phyloP scores from a whole-genome alignment of 805 yeast species.

The Jamesozyma piceae region DNA sequence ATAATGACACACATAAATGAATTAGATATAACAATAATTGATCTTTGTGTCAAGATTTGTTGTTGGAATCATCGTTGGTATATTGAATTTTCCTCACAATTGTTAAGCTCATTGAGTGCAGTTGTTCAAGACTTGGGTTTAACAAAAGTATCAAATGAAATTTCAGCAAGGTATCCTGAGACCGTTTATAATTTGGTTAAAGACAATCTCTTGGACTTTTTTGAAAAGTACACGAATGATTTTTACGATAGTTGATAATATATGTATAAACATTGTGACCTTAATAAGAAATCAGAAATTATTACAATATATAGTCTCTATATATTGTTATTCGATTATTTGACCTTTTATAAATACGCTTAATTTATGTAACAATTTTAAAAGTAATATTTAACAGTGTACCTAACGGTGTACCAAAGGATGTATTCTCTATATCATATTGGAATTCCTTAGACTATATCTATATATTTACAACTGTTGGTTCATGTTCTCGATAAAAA shows the following conservation, averaged over 20 bases:
- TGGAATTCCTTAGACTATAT: too few relatives aligned
- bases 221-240: slow-evolving; percentile 20
- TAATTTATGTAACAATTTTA: neutral
- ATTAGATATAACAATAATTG: slow-evolving; percentile 51
- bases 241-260: slow-evolving; percentile 20
- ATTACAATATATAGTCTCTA: neutral
- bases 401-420: neutral
- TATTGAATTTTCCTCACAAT: slow-evolving; percentile 70
- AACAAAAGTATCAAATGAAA: slow-evolving; percentile 63
- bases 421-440: too few relatives aligned
- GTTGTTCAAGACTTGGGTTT: slow-evolving; percentile 70
- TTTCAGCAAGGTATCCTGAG: slow-evolving; percentile 56
- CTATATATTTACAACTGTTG: too few relatives aligned
- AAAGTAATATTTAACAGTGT: neutral
- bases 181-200: slow-evolving; percentile 21
- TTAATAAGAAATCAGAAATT: neutral
- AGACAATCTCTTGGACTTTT: slow-evolving; percentile 24
- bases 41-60: slow-evolving; percentile 61
- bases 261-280: neutral
- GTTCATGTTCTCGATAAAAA: too few relatives aligned
- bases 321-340: neutral
- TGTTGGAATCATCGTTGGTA: slow-evolving; percentile 99
- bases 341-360: neutral
- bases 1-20: slow-evolving; percentile 26
- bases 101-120: slow-evolving; percentile 47